Conservation (phyloP, 805 yeast genomes). For the Nakazawaea wickerhamii region DNA sequence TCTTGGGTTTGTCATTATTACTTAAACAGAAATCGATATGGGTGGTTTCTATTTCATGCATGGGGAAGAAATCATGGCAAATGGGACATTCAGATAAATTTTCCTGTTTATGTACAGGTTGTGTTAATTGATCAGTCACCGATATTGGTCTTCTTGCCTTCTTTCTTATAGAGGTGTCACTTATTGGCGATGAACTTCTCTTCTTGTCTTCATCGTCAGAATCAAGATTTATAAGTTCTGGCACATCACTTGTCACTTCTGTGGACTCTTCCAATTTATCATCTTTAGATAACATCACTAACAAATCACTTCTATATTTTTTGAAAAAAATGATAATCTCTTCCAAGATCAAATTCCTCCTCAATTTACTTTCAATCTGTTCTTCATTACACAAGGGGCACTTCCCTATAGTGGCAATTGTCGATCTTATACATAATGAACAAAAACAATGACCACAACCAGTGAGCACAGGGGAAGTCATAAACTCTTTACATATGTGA, state of each 20-base stretch:
- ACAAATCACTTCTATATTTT: conserved; percentile 33
- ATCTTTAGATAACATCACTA: conserved; percentile 24
- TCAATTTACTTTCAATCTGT: conserved; percentile 62
- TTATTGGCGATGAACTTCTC: conserved; percentile 13
- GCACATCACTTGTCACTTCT: conserved; percentile 17
- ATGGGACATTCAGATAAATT: conserved; percentile 60
- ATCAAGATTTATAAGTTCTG: conserved; percentile 16
- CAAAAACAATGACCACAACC: conserved; percentile 89
- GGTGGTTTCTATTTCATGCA: conserved; percentile 46
- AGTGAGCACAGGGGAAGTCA: conserved; percentile 75
- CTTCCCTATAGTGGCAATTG: conserved; percentile 48
- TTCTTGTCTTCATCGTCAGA: conserved; percentile 16
- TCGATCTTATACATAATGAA: conserved; percentile 75
- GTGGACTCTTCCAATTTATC: conserved; percentile 12
- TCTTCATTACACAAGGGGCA: conserved; percentile 80
- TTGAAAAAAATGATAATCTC: conserved; percentile 56
- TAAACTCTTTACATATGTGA: conserved; percentile 81
- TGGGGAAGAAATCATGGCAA: conserved; percentile 50
- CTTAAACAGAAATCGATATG: conserved; percentile 62
- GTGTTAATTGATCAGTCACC: conserved; percentile 7
- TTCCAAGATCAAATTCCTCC: conserved; percentile 65
- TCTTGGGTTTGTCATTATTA: conserved; percentile 23
- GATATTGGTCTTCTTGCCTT: conserved; percentile 6
- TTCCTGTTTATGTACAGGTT: conserved; percentile 10
- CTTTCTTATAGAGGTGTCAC: neutral